Base-by-base conservation (phyloP, 1,284 basidiomycete genomes). In the Ustilago tritici region DNA sequence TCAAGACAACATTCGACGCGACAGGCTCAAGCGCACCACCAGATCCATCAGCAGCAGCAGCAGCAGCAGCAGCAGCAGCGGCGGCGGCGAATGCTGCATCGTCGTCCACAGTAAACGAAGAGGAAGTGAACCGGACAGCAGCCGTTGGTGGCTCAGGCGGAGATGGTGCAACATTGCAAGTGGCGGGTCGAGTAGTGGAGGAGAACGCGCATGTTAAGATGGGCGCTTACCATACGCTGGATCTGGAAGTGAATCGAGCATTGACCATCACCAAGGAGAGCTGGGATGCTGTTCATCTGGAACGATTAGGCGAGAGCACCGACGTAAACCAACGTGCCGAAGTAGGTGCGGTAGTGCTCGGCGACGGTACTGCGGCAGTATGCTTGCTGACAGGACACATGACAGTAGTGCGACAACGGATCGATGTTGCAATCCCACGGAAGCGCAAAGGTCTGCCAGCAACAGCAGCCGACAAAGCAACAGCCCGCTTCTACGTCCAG, bases 351-450 rank as follows among this genome's bases (percentile, higher is more conserved):
- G 90, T 99, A 17, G 94, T 99, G 1, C 94, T 94, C 70, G 96
- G 97, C 41, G 97, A 99, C 89, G 92, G 80, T 17, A 92, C 91
- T 4, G 97, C 97, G 0, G 92, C 93, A 2, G 93, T 99, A 82
- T 99, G 96, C 86, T 88, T 99, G 31, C 89, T 99, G 28, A 97
- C 95, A 0, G 92, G 98, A 80, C 95, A 98, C 87, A 98, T 98
- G 92, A 99, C 97, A 0, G 89, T 97, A 32, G 92, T 99, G 46
- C 88, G 94, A 9, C 95, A 98, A 86, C 91, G 97, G 9, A 92
- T 99, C 73, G 93, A 95, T 35, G 91, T 95, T 0, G 89, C 93
- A 1, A 92, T 99, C 65, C 96, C 97, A 7, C 90, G 97, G 65
- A 99, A 99, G 87, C 82, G 83, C 49, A 82, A 85, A 43, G 83